Percentiles rank a stretch among this genome's conserved stretches.
Evolutionary conservation across 768 basidiomycete genomes (phyloP).

Genomic region (Phanerodontia chrysosporium): DNA sequence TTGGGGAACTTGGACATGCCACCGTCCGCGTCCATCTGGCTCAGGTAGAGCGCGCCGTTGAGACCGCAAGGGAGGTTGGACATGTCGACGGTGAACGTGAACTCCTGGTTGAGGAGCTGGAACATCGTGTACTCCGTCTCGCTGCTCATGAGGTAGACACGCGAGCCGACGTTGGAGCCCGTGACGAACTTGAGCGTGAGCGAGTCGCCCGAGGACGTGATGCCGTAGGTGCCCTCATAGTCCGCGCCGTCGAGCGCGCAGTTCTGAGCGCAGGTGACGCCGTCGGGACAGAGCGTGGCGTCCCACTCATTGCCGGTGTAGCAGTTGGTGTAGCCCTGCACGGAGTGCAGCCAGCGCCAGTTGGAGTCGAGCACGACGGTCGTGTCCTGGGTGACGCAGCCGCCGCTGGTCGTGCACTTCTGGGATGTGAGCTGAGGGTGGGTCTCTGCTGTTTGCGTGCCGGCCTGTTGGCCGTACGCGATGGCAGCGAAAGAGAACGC

Average conservation of each 20-base stretch:
- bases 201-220: constrained; percentile 28
- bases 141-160: constrained; percentile 46
- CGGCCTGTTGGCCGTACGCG: constrained; percentile 46
- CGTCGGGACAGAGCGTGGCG: constrained; percentile 45
- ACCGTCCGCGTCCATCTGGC: constrained; percentile 57
- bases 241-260: constrained; percentile 32
- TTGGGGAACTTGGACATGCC: constrained; percentile 41
- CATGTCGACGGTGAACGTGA: constrained; percentile 59
- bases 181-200: constrained; percentile 31
- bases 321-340: constrained; percentile 33
- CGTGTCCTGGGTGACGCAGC: constrained; percentile 31
- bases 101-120: constrained; percentile 52
- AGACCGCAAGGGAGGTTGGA: constrained; percentile 54
- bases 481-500: constrained; percentile 31
- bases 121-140: constrained; percentile 43
- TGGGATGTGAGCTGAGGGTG: constrained; percentile 44
- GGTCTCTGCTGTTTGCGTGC: constrained; percentile 42
- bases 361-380: constrained; percentile 48
- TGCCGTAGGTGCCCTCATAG: constrained; percentile 30
- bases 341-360: constrained; percentile 45
- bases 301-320: constrained; percentile 58
- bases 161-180: constrained; percentile 30
- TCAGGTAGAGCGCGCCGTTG: constrained; percentile 59
- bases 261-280: constrained; percentile 39
- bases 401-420: constrained; percentile 42